A percentile compares a stretch with the other conserved stretches of the same genome.
Conservation (phyloP, 345 rosid genomes). For the Pelargonium nanum region DNA sequence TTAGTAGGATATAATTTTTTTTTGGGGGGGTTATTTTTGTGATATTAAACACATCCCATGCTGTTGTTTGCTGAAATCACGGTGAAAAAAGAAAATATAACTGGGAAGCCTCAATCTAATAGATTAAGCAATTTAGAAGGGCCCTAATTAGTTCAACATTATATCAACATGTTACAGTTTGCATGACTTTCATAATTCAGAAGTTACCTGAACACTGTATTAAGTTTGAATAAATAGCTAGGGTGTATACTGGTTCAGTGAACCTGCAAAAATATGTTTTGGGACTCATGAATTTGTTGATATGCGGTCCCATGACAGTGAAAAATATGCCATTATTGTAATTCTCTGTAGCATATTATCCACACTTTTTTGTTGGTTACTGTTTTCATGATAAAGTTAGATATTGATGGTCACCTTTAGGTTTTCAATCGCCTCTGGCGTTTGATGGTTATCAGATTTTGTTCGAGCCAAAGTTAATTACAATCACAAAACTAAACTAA, state of each 20-base stretch:
- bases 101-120: background rate
- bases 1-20: background rate
- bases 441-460: no score
- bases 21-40: no score
- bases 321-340: constrained; percentile 3
- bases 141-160: background rate
- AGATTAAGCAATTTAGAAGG: background rate
- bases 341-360: constrained; percentile 6
- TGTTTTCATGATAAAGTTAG: no score
- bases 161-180: background rate
- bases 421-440: no score
- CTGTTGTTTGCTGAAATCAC: background rate
- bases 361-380: background rate
- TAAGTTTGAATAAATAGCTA: background rate
- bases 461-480: no score
- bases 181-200: background rate
- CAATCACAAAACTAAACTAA: background rate
- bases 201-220: background rate
- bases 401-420: no score
- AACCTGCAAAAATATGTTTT: constrained; percentile 10
- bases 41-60: background rate
- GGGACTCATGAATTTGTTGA: constrained; percentile 14
- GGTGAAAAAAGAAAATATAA: background rate
- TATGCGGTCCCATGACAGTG: constrained; percentile 18
- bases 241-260: no score